Evolutionary conservation across 805 yeast species (phyloP), one percentile per base, ranked within the genome.

Genomic region (Lipomyces starkeyi): DNA sequence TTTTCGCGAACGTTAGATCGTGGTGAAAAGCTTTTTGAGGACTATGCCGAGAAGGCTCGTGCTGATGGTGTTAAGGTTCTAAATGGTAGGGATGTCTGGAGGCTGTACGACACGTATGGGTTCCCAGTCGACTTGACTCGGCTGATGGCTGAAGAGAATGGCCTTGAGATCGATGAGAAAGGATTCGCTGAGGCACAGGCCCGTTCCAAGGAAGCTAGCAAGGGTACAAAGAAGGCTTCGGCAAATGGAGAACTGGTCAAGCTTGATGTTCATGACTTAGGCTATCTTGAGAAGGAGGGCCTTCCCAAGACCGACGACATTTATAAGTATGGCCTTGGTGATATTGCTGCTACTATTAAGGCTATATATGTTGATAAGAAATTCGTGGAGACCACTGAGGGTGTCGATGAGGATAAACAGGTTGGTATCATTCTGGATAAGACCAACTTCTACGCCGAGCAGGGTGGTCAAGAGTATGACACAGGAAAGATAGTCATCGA

Each of bases 401-500:
- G 82, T 53, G 49, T 63, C n/a, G 83, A 81, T 69, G 72, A 76
- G 34, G 82, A 82, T 55, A 80, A 81, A 72, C 92, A 91, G 78
- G 81, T 84, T 73, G 99, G 99, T 78, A 80, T 95, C 63, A 78
- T 95, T 61, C 83, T 95, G 68, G 96, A 95, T 78, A 90, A 87
- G 79, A 91, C 98, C 32, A 95, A 96, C 79, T 92, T 95, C 81
- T 95, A 95, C 77, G 98, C 99, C 61, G 99, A 95, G 83, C 96
- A 91, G 81, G 99, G 99, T 87, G 99, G 99, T 77, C 99, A 95
- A 84, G 98, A 93, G 80, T 90, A 85, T 77, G 99, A 95, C 79
- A 90, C 96, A 56, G 99, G 99, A 81, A 90, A 87, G 79, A 84
- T 95, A 72, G 93, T 92, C 62, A 87, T 92, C 75, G 98, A 93